Evolutionary conservation across 2,329 filamentous ascomycete species (phyloP), one percentile per base, ranked within the genome.

Genomic region (Claviceps citrina): DNA sequence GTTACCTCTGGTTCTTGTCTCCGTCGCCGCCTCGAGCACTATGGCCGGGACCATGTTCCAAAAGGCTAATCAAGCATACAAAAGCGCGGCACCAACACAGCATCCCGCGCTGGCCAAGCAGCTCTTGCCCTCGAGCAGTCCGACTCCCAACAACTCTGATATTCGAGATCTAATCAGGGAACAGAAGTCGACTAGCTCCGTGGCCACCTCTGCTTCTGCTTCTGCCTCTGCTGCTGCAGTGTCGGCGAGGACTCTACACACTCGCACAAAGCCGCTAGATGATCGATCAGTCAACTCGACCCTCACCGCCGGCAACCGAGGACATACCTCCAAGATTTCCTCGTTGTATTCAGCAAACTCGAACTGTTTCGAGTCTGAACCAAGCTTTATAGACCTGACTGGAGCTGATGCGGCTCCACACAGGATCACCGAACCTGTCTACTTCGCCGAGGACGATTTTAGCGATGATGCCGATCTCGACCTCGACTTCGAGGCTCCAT

Each of bases 391-490:
- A 44, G 56, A 64, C 38, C 50, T 65, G 24, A 58, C 58, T 9
- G 49, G 41, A 5, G 38, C 57, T 1, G 52, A 55, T 31, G 45
- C 49, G 10, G 27, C 26, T 19, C 16, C 12, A 2, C 18, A 52
- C 20, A 59, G 57, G 38, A 36, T 47, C 22, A 45, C 54, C 30
- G 43, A 54, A 9, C 45, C 49, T 7, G 71, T 81, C 8, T 73
- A 71, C 44, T 82, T 86, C 46, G 73, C 77, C 44, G 82, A 86
- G 46, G 78, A 89, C 49, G 87, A 94, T 53, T 91, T 93, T 48
- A 84, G 85, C 51, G 83, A 89, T 54, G 86, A 94, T 49, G 71
- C 79, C 16, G 73, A 85, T 41, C 65, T 93, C 19, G 82, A 84
- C 45, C 59, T 82, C 16, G 72, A 86, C 46, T 71, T 77, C 38